Base-by-base conservation (phyloP, 176 grass and related monocot species). In the Pontederia crassipes region DNA sequence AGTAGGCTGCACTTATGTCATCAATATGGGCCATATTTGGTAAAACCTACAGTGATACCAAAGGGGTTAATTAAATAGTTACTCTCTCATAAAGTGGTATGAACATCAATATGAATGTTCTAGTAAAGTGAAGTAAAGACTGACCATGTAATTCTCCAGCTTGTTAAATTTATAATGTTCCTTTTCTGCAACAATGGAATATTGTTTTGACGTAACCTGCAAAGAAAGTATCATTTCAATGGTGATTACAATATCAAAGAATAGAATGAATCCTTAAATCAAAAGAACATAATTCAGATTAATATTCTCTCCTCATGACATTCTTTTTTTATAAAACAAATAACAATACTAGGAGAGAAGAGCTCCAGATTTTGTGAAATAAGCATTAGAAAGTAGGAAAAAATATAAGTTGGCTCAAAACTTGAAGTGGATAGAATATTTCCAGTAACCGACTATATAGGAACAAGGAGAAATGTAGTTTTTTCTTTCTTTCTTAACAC, bases 61-160 rank as follows among this genome's bases (percentile, higher is more conserved):
- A 70, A 35, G 28, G 78, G 53, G 9, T 49, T 29, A 76, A 10
- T 35, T 68, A 62, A 0, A 24, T 24, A 1, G 20, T 24, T 24
- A 24, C 20, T 24, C 32, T 40, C 6, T 40, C 0, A 4, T 40
- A 7, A 40, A 40, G 1, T 40, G 32, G 32, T 3, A 7, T 40
- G 6, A 7, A 40, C 32, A 45, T 46, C 5, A n/a, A 28, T 55
- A 17, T 35, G 12, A 28, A 4, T 59, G 18, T 11, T 13, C 8
- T 7, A 12, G 24, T 45, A 52, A 11, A 46, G 8, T 13, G 11
- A 46, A 13, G 20, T 54, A 48, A 24, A 47, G 24, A 46, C 71
- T 65, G 87, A 98, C 93, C 93, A 92, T 77, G 69, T 88, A 92
- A 83, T 98, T 83, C 68, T 92, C 84, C 73, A 92, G 78, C 68